phyloP scores from a whole-genome alignment of 31 red algal genomes.

The Asparagopsis taxiformis region DNA sequence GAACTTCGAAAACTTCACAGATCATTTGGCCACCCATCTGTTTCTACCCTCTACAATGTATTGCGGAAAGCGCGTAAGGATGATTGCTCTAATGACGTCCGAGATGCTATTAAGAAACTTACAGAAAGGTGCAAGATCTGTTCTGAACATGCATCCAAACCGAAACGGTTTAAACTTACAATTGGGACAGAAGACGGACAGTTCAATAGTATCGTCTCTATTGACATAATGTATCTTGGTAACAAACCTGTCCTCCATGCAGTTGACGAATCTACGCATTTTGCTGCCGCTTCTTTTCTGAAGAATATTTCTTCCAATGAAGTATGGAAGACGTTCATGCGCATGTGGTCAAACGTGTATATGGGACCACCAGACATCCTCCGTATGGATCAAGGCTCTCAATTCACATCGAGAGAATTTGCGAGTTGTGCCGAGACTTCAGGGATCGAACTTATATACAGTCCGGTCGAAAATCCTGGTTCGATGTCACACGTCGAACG shows the following conservation, averaged over 20 bases:
- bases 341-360: neutral
- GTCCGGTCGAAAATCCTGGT: slow-evolving; percentile 18
- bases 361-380: too few species aligned
- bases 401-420: slow-evolving; percentile 3
- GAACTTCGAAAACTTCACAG: slow-evolving; percentile 26
- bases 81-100: neutral
- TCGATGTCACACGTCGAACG: slow-evolving; percentile 40
- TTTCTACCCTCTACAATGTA: slow-evolving; percentile 2
- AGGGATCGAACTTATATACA: slow-evolving; percentile 16
- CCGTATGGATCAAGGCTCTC: slow-evolving; percentile 3
- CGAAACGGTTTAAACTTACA: too few species aligned
- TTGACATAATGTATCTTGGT: too few species aligned
- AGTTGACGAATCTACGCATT: slow-evolving; percentile 30
- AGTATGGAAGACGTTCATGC: neutral
- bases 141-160: too few species aligned
- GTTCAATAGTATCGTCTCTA: too few species aligned
- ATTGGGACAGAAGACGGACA: too few species aligned
- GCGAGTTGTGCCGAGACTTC: neutral
- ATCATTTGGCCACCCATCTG: slow-evolving; percentile 23
- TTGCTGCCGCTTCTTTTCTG: too few species aligned
- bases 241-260: neutral
- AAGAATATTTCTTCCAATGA: neutral
- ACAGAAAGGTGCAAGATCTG: neutral
- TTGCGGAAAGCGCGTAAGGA: slow-evolving; percentile 1
- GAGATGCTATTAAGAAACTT: neutral